phyloP scores from a whole-genome alignment of 768 basidiomycete genomes.

The Boletus vinaceobasis region DNA sequence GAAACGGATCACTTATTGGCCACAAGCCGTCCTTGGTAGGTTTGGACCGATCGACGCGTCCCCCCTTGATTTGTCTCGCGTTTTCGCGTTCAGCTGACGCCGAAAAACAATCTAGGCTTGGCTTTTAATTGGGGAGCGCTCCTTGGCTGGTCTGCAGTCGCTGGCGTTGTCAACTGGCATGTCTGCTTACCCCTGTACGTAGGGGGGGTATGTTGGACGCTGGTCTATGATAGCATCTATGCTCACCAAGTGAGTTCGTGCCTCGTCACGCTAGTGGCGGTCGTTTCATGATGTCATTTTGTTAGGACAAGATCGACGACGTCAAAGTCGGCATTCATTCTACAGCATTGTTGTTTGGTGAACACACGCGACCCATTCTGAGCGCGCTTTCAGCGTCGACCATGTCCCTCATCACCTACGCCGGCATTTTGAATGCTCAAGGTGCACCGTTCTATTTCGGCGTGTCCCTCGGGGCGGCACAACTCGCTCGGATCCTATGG shows the following conservation, averaged over 20 bases:
- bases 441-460: slow-evolving; percentile 79
- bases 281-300: not conserved
- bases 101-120: slow-evolving; percentile 51
- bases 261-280: too few species aligned
- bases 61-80: too few species aligned
- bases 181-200: slow-evolving; percentile 87
- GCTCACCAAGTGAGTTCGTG: slow-evolving; percentile 81
- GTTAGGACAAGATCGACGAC: slow-evolving; percentile 90
- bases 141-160: slow-evolving; percentile 94
- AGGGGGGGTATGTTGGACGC: slow-evolving; percentile 88
- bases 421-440: slow-evolving; percentile 78
- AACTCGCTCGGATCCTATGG: slow-evolving; percentile 74
- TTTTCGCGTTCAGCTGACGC: not conserved
- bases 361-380: slow-evolving; percentile 72
- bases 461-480: slow-evolving; percentile 64
- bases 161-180: slow-evolving; percentile 74
- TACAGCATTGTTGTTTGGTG: slow-evolving; percentile 88
- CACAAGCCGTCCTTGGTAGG: slow-evolving; percentile 90
- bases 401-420: slow-evolving; percentile 68
- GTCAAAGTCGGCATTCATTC: slow-evolving; percentile 84
- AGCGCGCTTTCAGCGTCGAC: slow-evolving; percentile 68
- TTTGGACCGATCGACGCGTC: not conserved
- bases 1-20: slow-evolving; percentile 97
- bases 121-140: slow-evolving; percentile 98
- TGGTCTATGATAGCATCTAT: slow-evolving; percentile 97